Evolutionary conservation across 768 basidiomycete genomes (phyloP), one percentile per base, ranked within the genome.

Genomic region (Podaxis sp.): DNA sequence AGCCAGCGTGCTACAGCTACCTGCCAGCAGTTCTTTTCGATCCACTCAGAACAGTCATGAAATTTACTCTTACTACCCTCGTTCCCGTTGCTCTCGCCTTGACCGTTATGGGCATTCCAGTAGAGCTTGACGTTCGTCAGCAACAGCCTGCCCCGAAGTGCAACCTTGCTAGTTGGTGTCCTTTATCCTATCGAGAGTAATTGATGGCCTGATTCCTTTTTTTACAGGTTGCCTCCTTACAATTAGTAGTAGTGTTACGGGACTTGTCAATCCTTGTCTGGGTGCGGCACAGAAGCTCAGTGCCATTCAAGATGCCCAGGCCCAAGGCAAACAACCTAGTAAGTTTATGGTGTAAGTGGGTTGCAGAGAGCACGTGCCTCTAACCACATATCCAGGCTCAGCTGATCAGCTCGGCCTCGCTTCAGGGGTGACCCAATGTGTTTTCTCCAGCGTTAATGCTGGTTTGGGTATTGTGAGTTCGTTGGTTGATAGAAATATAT

Each of bases 391-490:
- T 26, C 7, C 4, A 56, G 54, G 36, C 22, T 22, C 39, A 40
- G 13, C 54, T 40, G 39, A 56, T 19, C n/a, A 19, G 19, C 24
- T 56, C 19, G 39, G 36, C 22, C 54, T 56, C 19, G 54, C 40
- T 38, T 17, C 54, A 8, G 40, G 40, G 0, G 38, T n/a, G 1
- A 22, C 39, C 4, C 36, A 56, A 19, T 56, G 54, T 12, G 24
- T 56, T 40, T 17, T 38, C 17, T n/a, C 22, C n/a, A 24, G n/a
- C 22, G 40, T 56, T 40, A 5, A 36, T 1, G 33, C 36, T 19
- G 54, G 54, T 12, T 56, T 56, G n/a, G 54, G n/a, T 22, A 56
- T 56, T 24, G 54, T 56, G n/a, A 56, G 54, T 56, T n/a, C 19
- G 8, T 51, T 19, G 11, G n/a, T 39, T 56, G 5, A 0, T 22